Evolutionary conservation across 1,139 yeast genomes (phyloP).

Genomic region (Protomyces inouyei): DNA sequence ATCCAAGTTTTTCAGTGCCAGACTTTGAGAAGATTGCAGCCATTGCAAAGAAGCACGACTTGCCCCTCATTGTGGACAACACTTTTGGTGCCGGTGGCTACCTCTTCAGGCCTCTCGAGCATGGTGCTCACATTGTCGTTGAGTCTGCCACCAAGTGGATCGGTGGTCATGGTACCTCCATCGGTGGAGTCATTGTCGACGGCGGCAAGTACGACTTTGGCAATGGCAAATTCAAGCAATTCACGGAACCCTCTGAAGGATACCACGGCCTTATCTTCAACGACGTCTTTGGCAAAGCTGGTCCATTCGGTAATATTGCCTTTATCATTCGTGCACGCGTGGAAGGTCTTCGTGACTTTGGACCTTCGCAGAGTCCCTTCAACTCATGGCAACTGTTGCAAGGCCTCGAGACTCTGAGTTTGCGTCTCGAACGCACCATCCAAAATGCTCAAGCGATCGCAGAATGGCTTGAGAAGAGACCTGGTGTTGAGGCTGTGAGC

Average conservation of each 20-base stretch:
- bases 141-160: constrained; percentile 98
- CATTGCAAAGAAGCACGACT: constrained; percentile 80
- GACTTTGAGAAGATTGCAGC: constrained; percentile 40
- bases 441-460: constrained; percentile 80
- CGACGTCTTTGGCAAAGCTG: constrained; percentile 58
- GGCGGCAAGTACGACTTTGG: constrained; percentile 91
- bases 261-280: constrained; percentile 82
- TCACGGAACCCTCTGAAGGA: constrained; percentile 83
- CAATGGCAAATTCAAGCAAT: constrained; percentile 81
- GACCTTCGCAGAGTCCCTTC: constrained; percentile 56
- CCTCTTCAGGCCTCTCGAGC: constrained; percentile 75
- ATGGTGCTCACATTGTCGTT: constrained; percentile 77
- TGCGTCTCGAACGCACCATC: constrained; percentile 90
- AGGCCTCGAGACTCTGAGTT: constrained; percentile 88
- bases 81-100: constrained; percentile 43
- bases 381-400: constrained; percentile 78
- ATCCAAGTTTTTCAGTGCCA: constrained; percentile 82
- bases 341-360: constrained; percentile 50
- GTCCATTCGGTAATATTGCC: constrained; percentile 56
- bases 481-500: constrained; percentile 78
- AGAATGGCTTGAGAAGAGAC: constrained; percentile 62
- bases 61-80: constrained; percentile 92
- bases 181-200: constrained; percentile 87
- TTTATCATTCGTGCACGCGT: constrained; percentile 66
- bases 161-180: constrained; percentile 95